Conservation (phyloP, 495 filamentous ascomycete species). For the Podospora australis region DNA sequence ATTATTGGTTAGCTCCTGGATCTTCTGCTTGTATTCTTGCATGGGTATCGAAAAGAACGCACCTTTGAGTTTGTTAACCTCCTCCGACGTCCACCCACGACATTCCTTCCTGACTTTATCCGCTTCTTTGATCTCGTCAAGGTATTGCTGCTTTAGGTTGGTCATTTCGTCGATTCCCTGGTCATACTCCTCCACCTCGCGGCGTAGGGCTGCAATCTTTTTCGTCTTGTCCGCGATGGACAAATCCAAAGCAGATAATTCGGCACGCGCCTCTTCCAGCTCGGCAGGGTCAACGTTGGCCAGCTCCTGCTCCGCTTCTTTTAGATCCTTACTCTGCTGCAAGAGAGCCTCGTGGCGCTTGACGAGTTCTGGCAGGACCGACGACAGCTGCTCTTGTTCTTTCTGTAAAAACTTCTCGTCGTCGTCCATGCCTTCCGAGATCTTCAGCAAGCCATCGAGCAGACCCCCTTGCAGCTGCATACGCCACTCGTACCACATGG, state of each 20-base stretch:
- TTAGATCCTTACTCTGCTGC: slow-evolving; percentile 55
- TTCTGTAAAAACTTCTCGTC: slow-evolving; percentile 64
- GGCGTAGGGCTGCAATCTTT: slow-evolving; percentile 57
- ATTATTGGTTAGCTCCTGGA: too few species aligned
- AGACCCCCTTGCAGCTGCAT: slow-evolving; percentile 82
- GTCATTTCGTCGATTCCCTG: slow-evolving; percentile 50
- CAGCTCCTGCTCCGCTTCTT: slow-evolving; percentile 66
- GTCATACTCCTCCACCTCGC: slow-evolving; percentile 57
- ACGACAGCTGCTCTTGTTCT: slow-evolving; percentile 59
- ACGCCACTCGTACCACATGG: slow-evolving; percentile 97
- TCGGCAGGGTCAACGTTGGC: slow-evolving; percentile 74
- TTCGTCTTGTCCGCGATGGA: slow-evolving; percentile 63
- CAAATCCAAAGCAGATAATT: slow-evolving; percentile 56
- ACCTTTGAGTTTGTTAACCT: slow-evolving; percentile 71
- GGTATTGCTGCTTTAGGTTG: slow-evolving; percentile 60
- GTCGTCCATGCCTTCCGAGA: slow-evolving; percentile 64
- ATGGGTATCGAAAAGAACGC: slow-evolving; percentile 14
- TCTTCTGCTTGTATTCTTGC: neutral
- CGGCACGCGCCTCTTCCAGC: slow-evolving; percentile 57
- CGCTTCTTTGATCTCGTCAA: slow-evolving; percentile 71
- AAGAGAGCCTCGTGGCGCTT: slow-evolving; percentile 54
- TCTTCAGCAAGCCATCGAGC: slow-evolving; percentile 68
- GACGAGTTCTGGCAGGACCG: slow-evolving; percentile 57
- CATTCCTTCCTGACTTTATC: slow-evolving; percentile 81
- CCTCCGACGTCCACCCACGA: slow-evolving; percentile 76